phyloP scores from a whole-genome alignment of 2,329 filamentous ascomycete species.

The Dactylella cylindrospora region DNA sequence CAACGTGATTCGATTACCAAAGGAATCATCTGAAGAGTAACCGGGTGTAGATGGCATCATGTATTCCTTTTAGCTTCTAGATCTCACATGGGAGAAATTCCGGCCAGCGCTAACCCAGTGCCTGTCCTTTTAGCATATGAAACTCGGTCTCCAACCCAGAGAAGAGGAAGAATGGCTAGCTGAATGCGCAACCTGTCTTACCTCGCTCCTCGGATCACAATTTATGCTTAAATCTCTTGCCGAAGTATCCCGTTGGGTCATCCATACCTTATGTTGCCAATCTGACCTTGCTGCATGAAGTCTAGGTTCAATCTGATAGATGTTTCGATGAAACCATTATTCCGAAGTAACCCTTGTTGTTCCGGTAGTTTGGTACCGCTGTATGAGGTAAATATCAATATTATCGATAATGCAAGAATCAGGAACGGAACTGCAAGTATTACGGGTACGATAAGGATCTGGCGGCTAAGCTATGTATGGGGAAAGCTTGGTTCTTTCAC shows the following conservation, averaged over 20 bases:
- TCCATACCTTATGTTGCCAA: no score
- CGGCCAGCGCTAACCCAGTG: background rate
- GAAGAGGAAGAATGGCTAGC: no score
- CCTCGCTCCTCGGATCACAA: slow-evolving; percentile 22
- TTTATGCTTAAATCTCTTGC: slow-evolving; percentile 19
- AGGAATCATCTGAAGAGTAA: background rate
- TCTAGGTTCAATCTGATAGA: no score
- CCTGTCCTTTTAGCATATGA: slow-evolving; percentile 7
- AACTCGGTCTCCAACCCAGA: slow-evolving; percentile 4
- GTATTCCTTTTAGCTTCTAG: background rate
- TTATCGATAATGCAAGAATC: no score
- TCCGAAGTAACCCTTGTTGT: no score
- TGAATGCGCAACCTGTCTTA: background rate
- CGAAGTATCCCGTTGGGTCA: slow-evolving; percentile 23
- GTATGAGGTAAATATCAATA: no score
- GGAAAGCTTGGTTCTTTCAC: no score
- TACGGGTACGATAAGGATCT: no score
- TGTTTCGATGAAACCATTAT: no score
- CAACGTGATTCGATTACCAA: background rate
- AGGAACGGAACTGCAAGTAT: no score
- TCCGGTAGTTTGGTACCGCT: no score
- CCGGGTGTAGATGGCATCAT: background rate
- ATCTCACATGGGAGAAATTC: slow-evolving; percentile 8
- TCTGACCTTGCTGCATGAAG: slow-evolving; percentile 6
- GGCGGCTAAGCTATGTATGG: no score